Evolutionary conservation across 139 green algal species (phyloP), one percentile per base, ranked within the genome.

Genomic region (Chlamydomonas applanata): DNA sequence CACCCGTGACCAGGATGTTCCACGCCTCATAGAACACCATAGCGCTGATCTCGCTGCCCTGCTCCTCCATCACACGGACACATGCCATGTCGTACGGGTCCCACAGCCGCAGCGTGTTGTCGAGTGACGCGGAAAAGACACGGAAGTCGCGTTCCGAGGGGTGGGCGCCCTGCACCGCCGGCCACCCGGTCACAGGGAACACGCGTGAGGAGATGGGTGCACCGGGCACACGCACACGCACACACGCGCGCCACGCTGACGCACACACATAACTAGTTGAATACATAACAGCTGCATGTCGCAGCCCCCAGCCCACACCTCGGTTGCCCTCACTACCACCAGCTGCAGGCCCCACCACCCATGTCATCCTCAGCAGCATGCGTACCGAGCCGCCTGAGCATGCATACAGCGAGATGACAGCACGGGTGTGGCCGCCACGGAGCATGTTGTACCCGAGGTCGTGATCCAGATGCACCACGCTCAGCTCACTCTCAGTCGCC

Each of bases 51-150:
- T 93, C 86, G 1, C 72, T 79, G 46, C 46, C 2, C 59, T 24
- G 33, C 78, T 90, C 81, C 32, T 83, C 35, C 49, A 89, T 71
- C 25, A 87, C 79, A 19, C 84, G 84, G n/a, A 87, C 46, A 73
- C 83, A 90, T 0, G 57, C 59, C 83, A 93, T 88, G 69, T 90
- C 83, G 61, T 87, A 87, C 1, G 86, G 83, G 62, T 92, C 82
- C 87, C 87, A 92, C 72, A 90, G 46, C 20, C 87, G 79, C n/a
- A 90, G 36, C 1, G 72, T 80, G 65, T 79, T 81, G 74, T 81
- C 79, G 35, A 71, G 53, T 46, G 53, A 54, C 54, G 72, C 71
- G 57, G 46, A 73, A 61, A 84, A 77, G 2, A 84, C 29, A 2
- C 79, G 79, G 69, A 71, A 78, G 62, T 84, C 79, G 5, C 32